phyloP scores from a whole-genome alignment of 228 moss, liverwort and hornwort species.

The Sphagnum magellanicum region DNA sequence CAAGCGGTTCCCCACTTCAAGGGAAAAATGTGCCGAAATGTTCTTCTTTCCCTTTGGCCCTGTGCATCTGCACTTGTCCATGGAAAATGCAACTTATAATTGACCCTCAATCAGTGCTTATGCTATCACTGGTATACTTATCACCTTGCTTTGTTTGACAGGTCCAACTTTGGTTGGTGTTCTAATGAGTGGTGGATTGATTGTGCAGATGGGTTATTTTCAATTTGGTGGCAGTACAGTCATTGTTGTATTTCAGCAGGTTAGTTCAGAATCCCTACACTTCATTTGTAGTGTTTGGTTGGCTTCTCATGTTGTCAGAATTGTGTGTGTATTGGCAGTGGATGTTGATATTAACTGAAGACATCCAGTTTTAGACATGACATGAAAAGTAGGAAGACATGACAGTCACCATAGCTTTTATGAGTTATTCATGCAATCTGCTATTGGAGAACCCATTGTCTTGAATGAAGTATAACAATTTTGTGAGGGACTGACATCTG shows the following conservation, averaged over 20 bases:
- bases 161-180: not conserved
- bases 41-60: not conserved
- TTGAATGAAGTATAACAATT: too few relatives aligned
- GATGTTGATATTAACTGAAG: not conserved
- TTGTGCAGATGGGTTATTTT: conserved; percentile 83
- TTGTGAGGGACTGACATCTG: too few relatives aligned
- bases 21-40: not conserved
- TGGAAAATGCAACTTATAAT: too few relatives aligned
- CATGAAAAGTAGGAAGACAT: too few relatives aligned
- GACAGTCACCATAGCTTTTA: too few relatives aligned
- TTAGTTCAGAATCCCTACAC: conserved; percentile 12
- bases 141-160: not conserved
- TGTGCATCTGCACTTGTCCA: not conserved
- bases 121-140: not conserved
- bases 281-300: not conserved
- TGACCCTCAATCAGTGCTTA: too few relatives aligned
- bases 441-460: too few relatives aligned
- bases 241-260: conserved; percentile 81
- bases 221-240: conserved; percentile 96
- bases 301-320: not conserved
- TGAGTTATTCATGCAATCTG: too few relatives aligned
- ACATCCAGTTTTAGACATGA: too few relatives aligned
- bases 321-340: not conserved
- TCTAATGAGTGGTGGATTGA: not conserved
- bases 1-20: too few relatives aligned